Evolutionary conservation across 148 eudicot genomes (phyloP).

Genomic region (Silene conica): DNA sequence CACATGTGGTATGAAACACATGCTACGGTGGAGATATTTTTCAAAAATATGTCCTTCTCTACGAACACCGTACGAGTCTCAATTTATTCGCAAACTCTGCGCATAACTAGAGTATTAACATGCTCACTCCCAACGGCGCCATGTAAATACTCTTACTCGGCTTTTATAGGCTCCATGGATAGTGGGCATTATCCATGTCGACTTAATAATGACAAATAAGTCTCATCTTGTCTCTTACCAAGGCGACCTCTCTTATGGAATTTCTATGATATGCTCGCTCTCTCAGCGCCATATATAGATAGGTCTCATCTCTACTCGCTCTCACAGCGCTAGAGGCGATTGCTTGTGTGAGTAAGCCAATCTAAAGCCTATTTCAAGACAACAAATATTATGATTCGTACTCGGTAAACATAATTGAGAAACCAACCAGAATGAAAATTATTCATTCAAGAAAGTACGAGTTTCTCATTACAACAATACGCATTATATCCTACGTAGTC

Average conservation of each 20-base stretch:
- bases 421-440: background rate
- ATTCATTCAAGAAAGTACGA: background rate
- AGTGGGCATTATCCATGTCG: too few species aligned
- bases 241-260: background rate
- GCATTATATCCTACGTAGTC: background rate
- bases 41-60: background rate
- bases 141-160: background rate
- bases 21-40: background rate
- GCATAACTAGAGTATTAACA: background rate
- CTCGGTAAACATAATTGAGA: background rate
- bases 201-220: too few species aligned
- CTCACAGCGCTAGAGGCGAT: background rate
- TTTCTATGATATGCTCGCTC: background rate
- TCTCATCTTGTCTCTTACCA: background rate
- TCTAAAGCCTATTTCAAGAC: background rate
- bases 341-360: too few species aligned
- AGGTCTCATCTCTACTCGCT: conserved; percentile 1
- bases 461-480: background rate
- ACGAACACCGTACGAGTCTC: background rate
- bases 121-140: background rate
- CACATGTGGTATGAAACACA: too few species aligned
- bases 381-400: background rate
- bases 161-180: too few species aligned
- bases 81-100: background rate
- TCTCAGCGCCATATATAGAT: background rate